Base-by-base conservation (phyloP, 192 early-diverging fungal genomes). In the Coemansia sp. region DNA sequence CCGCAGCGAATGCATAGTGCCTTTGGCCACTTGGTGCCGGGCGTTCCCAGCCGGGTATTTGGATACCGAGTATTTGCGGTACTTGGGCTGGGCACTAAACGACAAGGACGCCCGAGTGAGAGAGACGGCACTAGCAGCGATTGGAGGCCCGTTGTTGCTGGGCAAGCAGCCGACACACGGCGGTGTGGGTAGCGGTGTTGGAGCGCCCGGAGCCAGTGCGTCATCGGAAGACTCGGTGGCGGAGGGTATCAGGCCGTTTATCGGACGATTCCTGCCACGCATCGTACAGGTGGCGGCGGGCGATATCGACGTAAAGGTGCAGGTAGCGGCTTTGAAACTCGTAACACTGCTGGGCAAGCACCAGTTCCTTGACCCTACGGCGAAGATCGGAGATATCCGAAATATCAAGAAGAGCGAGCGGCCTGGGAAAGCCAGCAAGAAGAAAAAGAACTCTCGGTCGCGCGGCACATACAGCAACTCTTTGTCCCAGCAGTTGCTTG, bases 41-140 rank as follows among this genome's bases (percentile, higher is more conserved):
- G 78, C 76, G 22, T 89, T 88, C 73, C 93, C 93, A 8, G 86
- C 89, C 4, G 68, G 80, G 18, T 99, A 93, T 66, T 70, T 97
- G 34, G 89, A 92, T 24, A 86, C 92, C 9, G 61, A 78, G 40
- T 93, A 96, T 75, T 69, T 96, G 22, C 85, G 93, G 36, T 96
- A 96, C 66, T 47, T 96, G 1, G 96, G 96, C 24, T 96, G 93
- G 95, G 84, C 91, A 63, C 80, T 98, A 41, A 92, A 90, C 40
- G 96, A 99, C 75, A 92, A 88, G 70, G 88, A 87, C 20, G 87
- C 93, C 4, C 68, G 77, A 27, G 91, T 92, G 22, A 87, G 96
- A 31, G 73, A 90, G 40, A 92, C 93, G 36, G 77, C 92, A 0
- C 65, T 98, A 49, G 87, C 87, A n/a, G 82, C 89, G 3, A 71